These are phyloP conservation scores for Lepidium sativum DNA, from an alignment of 345 rosid genomes.

Conservation along the genomic window DNA sequence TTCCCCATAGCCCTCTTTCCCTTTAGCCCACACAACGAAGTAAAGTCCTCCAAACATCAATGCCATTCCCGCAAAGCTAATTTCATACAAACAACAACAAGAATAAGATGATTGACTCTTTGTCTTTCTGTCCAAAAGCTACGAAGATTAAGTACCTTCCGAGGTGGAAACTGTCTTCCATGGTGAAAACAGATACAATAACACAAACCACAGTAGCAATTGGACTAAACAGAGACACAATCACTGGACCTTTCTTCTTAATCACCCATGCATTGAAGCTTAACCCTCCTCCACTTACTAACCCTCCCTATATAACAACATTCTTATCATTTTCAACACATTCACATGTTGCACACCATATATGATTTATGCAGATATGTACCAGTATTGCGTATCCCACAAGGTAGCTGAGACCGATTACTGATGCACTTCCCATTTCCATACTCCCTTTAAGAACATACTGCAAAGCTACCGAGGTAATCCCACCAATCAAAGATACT, in stretches of 20 bases:
- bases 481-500: slow-evolving; percentile 58
- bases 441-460: slow-evolving; percentile 36
- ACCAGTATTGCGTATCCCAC: slow-evolving; percentile 55
- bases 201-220: slow-evolving; percentile 62
- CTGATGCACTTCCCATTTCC: slow-evolving; percentile 39
- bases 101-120: neutral
- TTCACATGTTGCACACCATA: neutral
- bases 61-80: slow-evolving; percentile 71
- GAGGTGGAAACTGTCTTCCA: slow-evolving; percentile 49
- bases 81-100: neutral
- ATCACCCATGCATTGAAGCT: slow-evolving; percentile 93
- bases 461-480: slow-evolving; percentile 41
- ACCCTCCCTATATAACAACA: slow-evolving; percentile 43
- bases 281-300: slow-evolving; percentile 45
- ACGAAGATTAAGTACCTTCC: slow-evolving; percentile 48
- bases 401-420: slow-evolving; percentile 29
- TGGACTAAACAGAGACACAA: slow-evolving; percentile 80
- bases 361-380: neutral
- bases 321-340: neutral
- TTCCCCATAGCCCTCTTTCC: slow-evolving; percentile 46
- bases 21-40: slow-evolving; percentile 84
- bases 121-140: neutral
- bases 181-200: slow-evolving; percentile 44
- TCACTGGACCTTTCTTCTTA: slow-evolving; percentile 78
- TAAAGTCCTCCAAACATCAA: slow-evolving; percentile 78